phyloP scores from a whole-genome alignment of 1,139 yeast genomes.

The Entelexis sorbosivorans region DNA sequence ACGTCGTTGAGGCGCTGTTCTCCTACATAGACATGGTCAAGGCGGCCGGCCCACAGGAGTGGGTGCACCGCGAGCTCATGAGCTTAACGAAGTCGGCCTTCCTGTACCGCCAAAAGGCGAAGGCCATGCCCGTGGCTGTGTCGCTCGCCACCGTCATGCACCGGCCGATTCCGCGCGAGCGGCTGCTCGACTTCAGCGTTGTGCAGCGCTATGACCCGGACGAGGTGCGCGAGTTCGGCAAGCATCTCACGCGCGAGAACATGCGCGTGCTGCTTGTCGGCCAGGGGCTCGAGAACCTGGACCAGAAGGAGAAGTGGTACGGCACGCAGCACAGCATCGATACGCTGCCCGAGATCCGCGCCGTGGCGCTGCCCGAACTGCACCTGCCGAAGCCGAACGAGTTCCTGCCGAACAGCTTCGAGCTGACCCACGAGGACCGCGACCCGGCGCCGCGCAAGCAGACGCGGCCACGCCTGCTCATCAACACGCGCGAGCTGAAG shows the following conservation, averaged over 20 bases:
- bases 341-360: slow-evolving; percentile 28
- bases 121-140: slow-evolving; percentile 50
- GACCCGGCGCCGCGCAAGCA: slow-evolving; percentile 8
- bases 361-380: slow-evolving; percentile 28
- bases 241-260: slow-evolving; percentile 45
- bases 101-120: slow-evolving; percentile 55
- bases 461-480: slow-evolving; percentile 40
- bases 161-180: slow-evolving; percentile 50
- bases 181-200: slow-evolving; percentile 48
- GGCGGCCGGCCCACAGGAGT: slow-evolving; percentile 46
- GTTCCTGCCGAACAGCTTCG: slow-evolving; percentile 70
- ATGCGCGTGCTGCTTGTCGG: slow-evolving; percentile 48
- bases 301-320: slow-evolving; percentile 63
- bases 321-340: slow-evolving; percentile 64
- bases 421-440: slow-evolving; percentile 18
- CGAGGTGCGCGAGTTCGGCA: slow-evolving; percentile 42
- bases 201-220: slow-evolving; percentile 49
- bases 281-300: slow-evolving; percentile 31
- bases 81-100: slow-evolving; percentile 43
- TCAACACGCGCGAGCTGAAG: slow-evolving; percentile 23
- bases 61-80: slow-evolving; percentile 43
- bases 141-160: slow-evolving; percentile 42
- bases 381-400: slow-evolving; percentile 61
- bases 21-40: slow-evolving; percentile 58
- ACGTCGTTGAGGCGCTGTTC: slow-evolving; percentile 49